Base-by-base conservation (phyloP, 2,329 filamentous ascomycete genomes). In the Aspergillus ochraceoroseus region DNA sequence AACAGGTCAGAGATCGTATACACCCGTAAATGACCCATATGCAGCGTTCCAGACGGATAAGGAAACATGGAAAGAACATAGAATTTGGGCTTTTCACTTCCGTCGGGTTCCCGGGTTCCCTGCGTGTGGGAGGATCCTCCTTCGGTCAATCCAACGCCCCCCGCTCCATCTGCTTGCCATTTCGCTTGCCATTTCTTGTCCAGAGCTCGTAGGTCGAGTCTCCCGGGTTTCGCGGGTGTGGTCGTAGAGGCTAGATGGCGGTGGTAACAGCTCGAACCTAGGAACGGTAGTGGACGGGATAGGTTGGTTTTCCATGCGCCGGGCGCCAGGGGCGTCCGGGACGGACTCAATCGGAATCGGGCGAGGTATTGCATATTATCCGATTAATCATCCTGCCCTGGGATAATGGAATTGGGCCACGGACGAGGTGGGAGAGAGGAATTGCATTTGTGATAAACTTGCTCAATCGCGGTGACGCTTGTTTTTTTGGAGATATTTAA, bases 31-130 rank as follows among this genome's bases (percentile, higher is more conserved):
- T 95, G 88, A 9, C 88, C 88, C 46, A 94, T 79, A 62, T 95
- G 88, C 18, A 95, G 74, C 19, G 80, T 82, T 19, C 88, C 88
- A 0, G 88, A 94, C 1, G 88, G 88, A 61, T 95, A 95, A 0
- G 88, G 88, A 59, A 94, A 94, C 88, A 95, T 95, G 50, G 88
- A 83, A 38, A 94, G 72, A 47, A 94, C 79, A 61, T 90, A 94
- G 18, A 66, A 68, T 44, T 70, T 73, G 12, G 59, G 61, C 50
- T 64, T 63, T 19, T 49, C 38, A 14, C 52, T 52, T 25, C 17
- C 35, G 7, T 17, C 7, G 9, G 13, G 19, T 25, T 13, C 22
- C 7, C 7, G 7, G 5, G 34, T 34, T 7, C 38, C 9, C 9
- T 30, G n/a, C n/a, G n/a, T n/a, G n/a, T n/a, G n/a, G n/a, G n/a